Percentiles rank a stretch among this genome's conserved stretches.
Evolutionary conservation across 2,329 filamentous ascomycete species (phyloP).

Genomic region (Emmonsiellopsis sp.): DNA sequence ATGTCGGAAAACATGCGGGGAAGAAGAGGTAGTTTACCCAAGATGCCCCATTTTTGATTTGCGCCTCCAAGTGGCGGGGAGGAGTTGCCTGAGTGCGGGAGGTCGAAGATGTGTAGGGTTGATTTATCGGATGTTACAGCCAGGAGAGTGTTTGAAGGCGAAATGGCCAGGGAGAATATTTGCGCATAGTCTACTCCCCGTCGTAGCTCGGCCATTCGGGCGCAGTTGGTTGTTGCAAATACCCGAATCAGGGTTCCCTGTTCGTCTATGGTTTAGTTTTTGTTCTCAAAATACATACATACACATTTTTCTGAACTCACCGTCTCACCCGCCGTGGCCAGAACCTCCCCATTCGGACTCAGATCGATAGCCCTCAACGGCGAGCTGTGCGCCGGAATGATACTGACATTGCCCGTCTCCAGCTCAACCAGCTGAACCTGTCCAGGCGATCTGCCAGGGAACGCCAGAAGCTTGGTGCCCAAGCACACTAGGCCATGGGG

Average conservation of each 20-base stretch:
- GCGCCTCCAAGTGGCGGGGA: slow-evolving; percentile 37
- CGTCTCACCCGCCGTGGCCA: slow-evolving; percentile 85
- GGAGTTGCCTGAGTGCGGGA: slow-evolving; percentile 44
- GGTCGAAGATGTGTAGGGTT: slow-evolving; percentile 87
- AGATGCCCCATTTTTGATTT: slow-evolving; percentile 72
- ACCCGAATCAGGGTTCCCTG: slow-evolving; percentile 81
- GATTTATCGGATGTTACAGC: slow-evolving; percentile 96
- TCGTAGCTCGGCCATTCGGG: slow-evolving; percentile 72
- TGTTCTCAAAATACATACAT: not conserved
- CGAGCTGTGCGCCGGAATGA: slow-evolving; percentile 82
- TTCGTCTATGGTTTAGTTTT: not conserved
- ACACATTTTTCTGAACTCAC: slow-evolving; percentile 27
- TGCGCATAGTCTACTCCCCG: slow-evolving; percentile 81
- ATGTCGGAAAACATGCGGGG: slow-evolving; percentile 82
- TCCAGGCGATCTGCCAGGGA: slow-evolving; percentile 77
- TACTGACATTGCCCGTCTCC: slow-evolving; percentile 71
- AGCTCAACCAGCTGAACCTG: slow-evolving; percentile 85
- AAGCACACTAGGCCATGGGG: slow-evolving; percentile 71
- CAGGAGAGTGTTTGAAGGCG: slow-evolving; percentile 67
- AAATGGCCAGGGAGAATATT: slow-evolving; percentile 82
- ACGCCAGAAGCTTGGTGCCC: slow-evolving; percentile 63
- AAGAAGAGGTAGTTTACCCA: slow-evolving; percentile 74
- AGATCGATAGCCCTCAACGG: slow-evolving; percentile 69
- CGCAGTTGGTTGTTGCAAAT: slow-evolving; percentile 71
- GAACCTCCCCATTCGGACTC: slow-evolving; percentile 66